phyloP scores from a whole-genome alignment of 257 asterid genomes.

The Penstemon davidsonii region DNA sequence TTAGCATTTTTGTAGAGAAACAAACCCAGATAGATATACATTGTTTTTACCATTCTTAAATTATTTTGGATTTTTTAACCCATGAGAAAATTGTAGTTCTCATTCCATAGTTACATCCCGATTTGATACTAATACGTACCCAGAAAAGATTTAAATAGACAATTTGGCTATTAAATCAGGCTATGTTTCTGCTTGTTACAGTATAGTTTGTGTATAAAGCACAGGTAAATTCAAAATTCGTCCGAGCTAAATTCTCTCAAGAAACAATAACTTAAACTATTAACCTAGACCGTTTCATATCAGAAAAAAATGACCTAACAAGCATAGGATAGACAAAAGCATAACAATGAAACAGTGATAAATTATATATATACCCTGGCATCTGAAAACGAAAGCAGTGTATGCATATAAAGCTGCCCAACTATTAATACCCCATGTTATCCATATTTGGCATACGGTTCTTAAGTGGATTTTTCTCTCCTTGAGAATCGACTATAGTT shows the following conservation, averaged over 20 bases:
- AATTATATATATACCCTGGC: neutral
- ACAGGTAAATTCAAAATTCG: too few relatives aligned
- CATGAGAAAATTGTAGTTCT: neutral
- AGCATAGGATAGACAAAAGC: neutral
- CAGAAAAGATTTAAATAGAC: too few relatives aligned
- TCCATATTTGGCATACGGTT: constrained; percentile 61
- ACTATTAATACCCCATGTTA: constrained; percentile 34
- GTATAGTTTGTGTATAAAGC: too few relatives aligned
- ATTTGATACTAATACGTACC: too few relatives aligned
- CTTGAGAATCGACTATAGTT: constrained; percentile 50
- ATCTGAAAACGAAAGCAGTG: neutral
- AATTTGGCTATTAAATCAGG: too few relatives aligned
- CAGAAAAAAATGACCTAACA: too few relatives aligned
- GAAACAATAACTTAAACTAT: too few relatives aligned
- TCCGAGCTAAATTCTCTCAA: too few relatives aligned
- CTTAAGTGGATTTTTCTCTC: constrained; percentile 52
- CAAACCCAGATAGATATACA: constrained; percentile 12
- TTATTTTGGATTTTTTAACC: neutral
- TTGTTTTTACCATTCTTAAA: neutral
- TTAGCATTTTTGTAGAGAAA: constrained; percentile 24
- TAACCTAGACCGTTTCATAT: too few relatives aligned
- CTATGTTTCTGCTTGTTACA: too few relatives aligned
- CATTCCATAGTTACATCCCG: too few relatives aligned
- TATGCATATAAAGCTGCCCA: neutral
- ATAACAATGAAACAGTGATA: neutral